These are phyloP conservation scores for Vanilla planifolia DNA, from an alignment of 106 monocot species.

Conservation along the genomic window DNA sequence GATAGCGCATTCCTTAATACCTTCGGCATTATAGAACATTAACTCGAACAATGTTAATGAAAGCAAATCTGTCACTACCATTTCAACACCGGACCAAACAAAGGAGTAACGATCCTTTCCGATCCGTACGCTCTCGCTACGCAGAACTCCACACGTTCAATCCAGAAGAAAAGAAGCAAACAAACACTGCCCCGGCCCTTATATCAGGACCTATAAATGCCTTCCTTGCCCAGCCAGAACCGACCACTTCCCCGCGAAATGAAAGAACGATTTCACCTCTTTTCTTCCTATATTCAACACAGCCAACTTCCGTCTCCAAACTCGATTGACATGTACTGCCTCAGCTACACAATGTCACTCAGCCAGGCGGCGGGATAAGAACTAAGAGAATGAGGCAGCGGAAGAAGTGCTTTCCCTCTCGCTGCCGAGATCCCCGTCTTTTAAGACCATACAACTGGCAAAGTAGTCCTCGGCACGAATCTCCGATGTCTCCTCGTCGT, in stretches of 20 bases:
- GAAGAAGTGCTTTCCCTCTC: not conserved
- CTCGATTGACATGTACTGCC: no score
- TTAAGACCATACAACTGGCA: no score
- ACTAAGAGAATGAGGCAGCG: not conserved
- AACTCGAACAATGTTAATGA: not conserved
- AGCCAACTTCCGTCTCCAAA: not conserved
- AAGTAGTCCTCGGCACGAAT: conserved; percentile 8
- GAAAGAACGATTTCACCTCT: not conserved
- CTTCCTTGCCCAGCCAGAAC: not conserved
- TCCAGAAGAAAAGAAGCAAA: not conserved
- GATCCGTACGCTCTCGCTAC: not conserved
- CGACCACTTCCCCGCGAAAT: not conserved
- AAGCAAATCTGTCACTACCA: conserved; percentile 5
- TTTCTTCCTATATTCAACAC: conserved; percentile 4
- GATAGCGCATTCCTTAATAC: no score
- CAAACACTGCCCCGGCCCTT: not conserved
- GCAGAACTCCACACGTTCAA: not conserved
- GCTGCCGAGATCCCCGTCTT: not conserved
- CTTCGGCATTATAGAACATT: no score
- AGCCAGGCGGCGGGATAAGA: not conserved
- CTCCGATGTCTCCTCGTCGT: not conserved
- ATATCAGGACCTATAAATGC: not conserved
- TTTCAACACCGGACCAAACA: conserved; percentile 8
- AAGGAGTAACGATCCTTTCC: not conserved
- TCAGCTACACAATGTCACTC: no score